These are phyloP conservation scores for Fagus sylvatica DNA, from an alignment of 306 rosid species.

Conservation along the genomic window DNA sequence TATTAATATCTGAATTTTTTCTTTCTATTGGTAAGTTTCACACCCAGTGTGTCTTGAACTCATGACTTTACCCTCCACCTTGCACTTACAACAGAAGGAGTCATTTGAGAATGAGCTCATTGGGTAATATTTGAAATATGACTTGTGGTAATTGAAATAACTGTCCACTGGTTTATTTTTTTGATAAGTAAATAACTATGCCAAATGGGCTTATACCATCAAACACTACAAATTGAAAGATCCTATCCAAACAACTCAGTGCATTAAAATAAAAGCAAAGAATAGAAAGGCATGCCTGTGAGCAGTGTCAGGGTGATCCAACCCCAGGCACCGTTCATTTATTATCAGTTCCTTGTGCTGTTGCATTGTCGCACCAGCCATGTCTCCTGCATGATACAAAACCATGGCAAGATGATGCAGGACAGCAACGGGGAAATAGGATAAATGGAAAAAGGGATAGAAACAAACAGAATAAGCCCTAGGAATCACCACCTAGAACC, in stretches of 20 bases:
- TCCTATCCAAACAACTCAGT: no score
- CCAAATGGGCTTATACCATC: neutral
- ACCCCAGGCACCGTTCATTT: constrained; percentile 93
- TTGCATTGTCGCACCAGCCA: constrained; percentile 97
- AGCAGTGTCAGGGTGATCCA: constrained; percentile 99
- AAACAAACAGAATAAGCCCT: no score
- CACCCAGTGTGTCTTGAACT: no score
- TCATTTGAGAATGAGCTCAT: no score
- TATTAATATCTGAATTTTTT: no score
- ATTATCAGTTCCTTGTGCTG: constrained; percentile 95
- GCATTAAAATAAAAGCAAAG: constrained; percentile 6
- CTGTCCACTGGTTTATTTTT: neutral
- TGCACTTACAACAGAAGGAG: no score
- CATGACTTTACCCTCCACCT: no score
- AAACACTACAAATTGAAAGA: neutral
- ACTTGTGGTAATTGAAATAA: neutral
- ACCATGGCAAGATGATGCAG: no score
- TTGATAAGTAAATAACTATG: neutral
- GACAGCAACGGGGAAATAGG: no score
- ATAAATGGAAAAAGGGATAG: no score
- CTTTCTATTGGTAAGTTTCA: no score
- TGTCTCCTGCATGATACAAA: constrained; percentile 96
- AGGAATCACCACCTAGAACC: no score
- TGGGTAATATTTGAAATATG: neutral
- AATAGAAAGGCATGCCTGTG: constrained; percentile 64